Conservation (phyloP, 176 grass and related monocot genomes). For the Typha latifolia region DNA sequence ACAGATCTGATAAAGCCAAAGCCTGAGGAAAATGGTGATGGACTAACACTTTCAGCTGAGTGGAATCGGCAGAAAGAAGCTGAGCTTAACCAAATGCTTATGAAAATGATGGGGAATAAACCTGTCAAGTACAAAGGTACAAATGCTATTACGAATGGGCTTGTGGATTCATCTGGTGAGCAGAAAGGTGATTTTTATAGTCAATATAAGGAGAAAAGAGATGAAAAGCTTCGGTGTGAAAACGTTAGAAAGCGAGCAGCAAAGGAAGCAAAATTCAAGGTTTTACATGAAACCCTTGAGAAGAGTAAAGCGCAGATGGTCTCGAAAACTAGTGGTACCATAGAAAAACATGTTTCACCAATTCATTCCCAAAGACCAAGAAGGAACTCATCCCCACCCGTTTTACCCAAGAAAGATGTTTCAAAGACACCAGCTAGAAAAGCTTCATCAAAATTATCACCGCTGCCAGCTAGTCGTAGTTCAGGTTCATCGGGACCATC, state of each 20-base stretch:
- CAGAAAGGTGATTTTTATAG: conserved; percentile 36
- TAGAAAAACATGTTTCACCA: conserved; percentile 60
- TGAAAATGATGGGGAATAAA: conserved; percentile 91
- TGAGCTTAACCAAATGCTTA: conserved; percentile 93
- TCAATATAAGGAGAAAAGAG: conserved; percentile 65
- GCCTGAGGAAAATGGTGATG: conserved; percentile 44
- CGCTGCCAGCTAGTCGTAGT: conserved; percentile 49
- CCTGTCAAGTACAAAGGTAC: conserved; percentile 51
- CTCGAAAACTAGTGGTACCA: conserved; percentile 31
- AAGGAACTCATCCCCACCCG: conserved; percentile 84
- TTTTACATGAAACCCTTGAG: conserved; percentile 38
- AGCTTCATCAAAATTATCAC: conserved; percentile 55
- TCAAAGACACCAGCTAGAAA: conserved; percentile 60
- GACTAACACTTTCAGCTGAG: conserved; percentile 52
- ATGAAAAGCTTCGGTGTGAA: conserved; percentile 46
- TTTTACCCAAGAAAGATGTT: conserved; percentile 60
- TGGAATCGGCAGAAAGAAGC: conserved; percentile 94
- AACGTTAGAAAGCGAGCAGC: conserved; percentile 43
- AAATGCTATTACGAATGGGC: conserved; percentile 27
- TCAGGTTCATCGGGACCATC: conserved; percentile 68
- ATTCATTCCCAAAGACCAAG: conserved; percentile 41
- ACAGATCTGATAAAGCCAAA: conserved; percentile 34
- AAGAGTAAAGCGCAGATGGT: conserved; percentile 34
- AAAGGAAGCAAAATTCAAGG: conserved; percentile 41
- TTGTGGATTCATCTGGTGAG: conserved; percentile 34